Evolutionary conservation across 2,329 filamentous ascomycete species (phyloP).

Genomic region (Cladophialophora yegresii): DNA sequence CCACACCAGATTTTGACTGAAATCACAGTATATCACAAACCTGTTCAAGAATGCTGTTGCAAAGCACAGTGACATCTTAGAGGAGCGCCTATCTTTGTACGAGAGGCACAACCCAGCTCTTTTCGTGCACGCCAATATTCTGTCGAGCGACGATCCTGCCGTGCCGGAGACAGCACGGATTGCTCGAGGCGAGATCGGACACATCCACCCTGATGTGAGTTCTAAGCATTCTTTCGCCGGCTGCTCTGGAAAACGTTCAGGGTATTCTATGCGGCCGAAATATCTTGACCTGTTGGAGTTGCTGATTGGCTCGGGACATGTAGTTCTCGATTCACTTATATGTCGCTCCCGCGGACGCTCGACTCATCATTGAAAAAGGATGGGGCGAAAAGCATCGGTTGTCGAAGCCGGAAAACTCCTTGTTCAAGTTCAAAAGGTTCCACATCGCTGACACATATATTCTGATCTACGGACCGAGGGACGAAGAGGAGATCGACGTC

Average conservation of each 20-base stretch:
- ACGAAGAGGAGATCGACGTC: conserved; percentile 66
- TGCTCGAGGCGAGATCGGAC: conserved; percentile 71
- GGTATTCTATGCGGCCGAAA: neutral
- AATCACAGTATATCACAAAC: conserved; percentile 14
- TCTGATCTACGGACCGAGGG: conserved; percentile 78
- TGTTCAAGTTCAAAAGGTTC: conserved; percentile 54
- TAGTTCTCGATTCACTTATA: conserved; percentile 72
- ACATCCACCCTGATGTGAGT: conserved; percentile 68
- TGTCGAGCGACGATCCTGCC: conserved; percentile 46
- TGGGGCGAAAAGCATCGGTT: conserved; percentile 71
- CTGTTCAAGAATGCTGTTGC: conserved; percentile 39
- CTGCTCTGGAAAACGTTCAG: neutral
- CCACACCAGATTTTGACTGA: neutral
- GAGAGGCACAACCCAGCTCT: conserved; percentile 19
- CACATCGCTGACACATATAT: conserved; percentile 42
- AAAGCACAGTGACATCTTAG: conserved; percentile 11
- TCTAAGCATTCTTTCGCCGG: neutral
- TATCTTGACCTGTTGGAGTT: neutral
- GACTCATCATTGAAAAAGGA: conserved; percentile 69
- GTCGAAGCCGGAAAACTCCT: conserved; percentile 59
- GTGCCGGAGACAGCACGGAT: conserved; percentile 56
- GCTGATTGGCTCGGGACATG: neutral
- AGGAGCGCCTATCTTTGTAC: conserved; percentile 16
- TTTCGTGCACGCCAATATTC: conserved; percentile 9
- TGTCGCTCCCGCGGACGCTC: conserved; percentile 75